A percentile compares a stretch with the other conserved stretches of the same genome.
Evolutionary conservation across 2,329 filamentous ascomycete genomes (phyloP).

Genomic region (Talaromyces sp.): DNA sequence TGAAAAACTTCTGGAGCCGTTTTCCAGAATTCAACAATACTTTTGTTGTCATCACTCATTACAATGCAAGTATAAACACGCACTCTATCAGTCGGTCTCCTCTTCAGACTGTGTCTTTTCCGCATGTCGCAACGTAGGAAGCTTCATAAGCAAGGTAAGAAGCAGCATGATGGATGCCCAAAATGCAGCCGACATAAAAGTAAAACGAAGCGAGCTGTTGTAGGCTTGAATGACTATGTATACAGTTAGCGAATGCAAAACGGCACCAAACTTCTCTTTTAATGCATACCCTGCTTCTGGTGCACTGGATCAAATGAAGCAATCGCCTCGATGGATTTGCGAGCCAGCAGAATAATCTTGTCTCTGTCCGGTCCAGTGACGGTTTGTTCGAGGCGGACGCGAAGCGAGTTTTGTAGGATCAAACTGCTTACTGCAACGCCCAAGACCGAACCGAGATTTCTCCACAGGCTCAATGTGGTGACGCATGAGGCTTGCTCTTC

Average conservation of each 20-base stretch:
- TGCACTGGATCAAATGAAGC: constrained; percentile 40
- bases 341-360: constrained; percentile 45
- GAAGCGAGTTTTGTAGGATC: constrained; percentile 66
- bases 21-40: not conserved
- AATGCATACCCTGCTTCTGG: constrained; percentile 41
- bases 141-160: constrained; percentile 25
- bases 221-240: constrained; percentile 32
- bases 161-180: constrained; percentile 30
- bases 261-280: not conserved
- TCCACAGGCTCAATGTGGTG: constrained; percentile 66
- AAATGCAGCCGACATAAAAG: constrained; percentile 33
- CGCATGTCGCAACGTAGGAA: constrained; percentile 25
- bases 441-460: constrained; percentile 65
- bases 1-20: too few relatives aligned
- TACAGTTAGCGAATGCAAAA: not conserved
- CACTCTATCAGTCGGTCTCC: not conserved
- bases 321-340: constrained; percentile 48
- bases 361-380: constrained; percentile 58
- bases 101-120: constrained; percentile 7
- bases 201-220: constrained; percentile 29
- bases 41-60: not conserved
- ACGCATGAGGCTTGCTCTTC: constrained; percentile 64
- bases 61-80: not conserved
- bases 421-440: constrained; percentile 68
- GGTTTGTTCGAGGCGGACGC: constrained; percentile 52